phyloP scores from a whole-genome alignment of 164 flowering plant species.

The Berberis vulgaris region DNA sequence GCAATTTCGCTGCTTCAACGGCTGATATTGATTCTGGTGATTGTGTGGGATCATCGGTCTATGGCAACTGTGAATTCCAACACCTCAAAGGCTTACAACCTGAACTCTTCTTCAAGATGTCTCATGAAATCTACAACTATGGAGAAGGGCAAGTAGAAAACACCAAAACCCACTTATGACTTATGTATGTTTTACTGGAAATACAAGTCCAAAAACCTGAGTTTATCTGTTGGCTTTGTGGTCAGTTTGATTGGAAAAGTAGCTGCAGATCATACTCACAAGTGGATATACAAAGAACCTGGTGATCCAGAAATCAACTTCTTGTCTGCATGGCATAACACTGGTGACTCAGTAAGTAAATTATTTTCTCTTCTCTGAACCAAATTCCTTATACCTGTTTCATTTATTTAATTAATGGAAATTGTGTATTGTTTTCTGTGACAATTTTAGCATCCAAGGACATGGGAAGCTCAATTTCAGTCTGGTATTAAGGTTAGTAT shows the following conservation, averaged over 20 bases:
- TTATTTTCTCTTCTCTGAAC: not conserved
- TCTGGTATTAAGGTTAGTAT: slow-evolving; percentile 78
- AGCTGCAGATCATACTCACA: slow-evolving; percentile 94
- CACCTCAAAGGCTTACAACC: slow-evolving; percentile 76
- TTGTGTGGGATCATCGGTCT: slow-evolving; percentile 30
- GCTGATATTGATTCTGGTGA: slow-evolving; percentile 37
- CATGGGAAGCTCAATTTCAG: slow-evolving; percentile 99
- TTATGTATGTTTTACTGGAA: not conserved
- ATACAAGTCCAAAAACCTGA: not conserved
- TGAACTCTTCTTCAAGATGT: slow-evolving; percentile 93
- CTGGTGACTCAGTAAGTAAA: slow-evolving; percentile 68
- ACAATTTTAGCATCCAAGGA: slow-evolving; percentile 77
- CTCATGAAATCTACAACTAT: slow-evolving; percentile 92
- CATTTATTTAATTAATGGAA: not conserved
- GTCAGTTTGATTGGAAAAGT: slow-evolving; percentile 92
- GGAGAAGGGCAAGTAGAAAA: slow-evolving; percentile 65
- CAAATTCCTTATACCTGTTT: not conserved
- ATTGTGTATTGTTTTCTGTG: not conserved
- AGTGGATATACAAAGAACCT: slow-evolving; percentile 82
- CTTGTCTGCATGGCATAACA: slow-evolving; percentile 91
- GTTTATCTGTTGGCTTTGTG: slow-evolving; percentile 1
- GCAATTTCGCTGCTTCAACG: slow-evolving; percentile 77
- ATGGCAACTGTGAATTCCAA: slow-evolving; percentile 43
- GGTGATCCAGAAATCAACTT: slow-evolving; percentile 83
- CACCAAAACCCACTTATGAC: not conserved